These are phyloP conservation scores for Rhizoctonia solani DNA, from an alignment of 1,284 basidiomycete genomes.

Conservation along the genomic window DNA sequence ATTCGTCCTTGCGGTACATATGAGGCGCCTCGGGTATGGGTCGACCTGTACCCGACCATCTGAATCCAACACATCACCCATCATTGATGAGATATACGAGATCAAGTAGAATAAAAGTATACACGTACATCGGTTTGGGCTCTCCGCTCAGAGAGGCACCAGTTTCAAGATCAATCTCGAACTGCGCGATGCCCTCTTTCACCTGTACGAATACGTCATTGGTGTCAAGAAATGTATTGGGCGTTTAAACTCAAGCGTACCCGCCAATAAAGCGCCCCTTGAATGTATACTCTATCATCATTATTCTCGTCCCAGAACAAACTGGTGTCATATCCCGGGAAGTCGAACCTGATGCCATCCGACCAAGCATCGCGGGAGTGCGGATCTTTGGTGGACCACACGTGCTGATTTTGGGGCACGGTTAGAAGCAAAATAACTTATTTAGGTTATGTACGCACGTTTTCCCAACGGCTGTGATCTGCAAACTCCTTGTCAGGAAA, in stretches of 20 bases:
- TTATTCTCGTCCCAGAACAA: conserved; percentile 33
- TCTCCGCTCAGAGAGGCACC: conserved; percentile 26
- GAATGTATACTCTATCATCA: conserved; percentile 26
- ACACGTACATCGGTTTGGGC: conserved; percentile 8
- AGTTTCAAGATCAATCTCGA: conserved; percentile 31
- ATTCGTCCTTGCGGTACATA: conserved; percentile 33
- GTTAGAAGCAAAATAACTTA: not conserved
- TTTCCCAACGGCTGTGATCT: conserved; percentile 28
- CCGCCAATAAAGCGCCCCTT: conserved; percentile 32
- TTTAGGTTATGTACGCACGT: not conserved
- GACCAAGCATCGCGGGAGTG: conserved; percentile 32
- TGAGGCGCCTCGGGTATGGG: conserved; percentile 37
- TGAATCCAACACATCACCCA: not conserved
- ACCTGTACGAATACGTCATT: not conserved
- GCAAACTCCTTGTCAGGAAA: conserved; percentile 22
- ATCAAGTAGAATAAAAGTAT: not conserved
- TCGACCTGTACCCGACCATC: conserved; percentile 33
- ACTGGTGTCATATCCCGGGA: conserved; percentile 35
- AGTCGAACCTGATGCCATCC: conserved; percentile 32
- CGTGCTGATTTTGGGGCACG: not conserved
- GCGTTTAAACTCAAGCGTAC: conserved; percentile 13
- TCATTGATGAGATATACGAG: too few species aligned
- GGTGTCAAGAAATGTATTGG: not conserved
- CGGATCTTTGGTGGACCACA: conserved; percentile 32
- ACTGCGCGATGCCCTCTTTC: conserved; percentile 27